phyloP scores from a whole-genome alignment of 1,139 yeast genomes.

The Zhuliangozyma parablackwelliae region DNA sequence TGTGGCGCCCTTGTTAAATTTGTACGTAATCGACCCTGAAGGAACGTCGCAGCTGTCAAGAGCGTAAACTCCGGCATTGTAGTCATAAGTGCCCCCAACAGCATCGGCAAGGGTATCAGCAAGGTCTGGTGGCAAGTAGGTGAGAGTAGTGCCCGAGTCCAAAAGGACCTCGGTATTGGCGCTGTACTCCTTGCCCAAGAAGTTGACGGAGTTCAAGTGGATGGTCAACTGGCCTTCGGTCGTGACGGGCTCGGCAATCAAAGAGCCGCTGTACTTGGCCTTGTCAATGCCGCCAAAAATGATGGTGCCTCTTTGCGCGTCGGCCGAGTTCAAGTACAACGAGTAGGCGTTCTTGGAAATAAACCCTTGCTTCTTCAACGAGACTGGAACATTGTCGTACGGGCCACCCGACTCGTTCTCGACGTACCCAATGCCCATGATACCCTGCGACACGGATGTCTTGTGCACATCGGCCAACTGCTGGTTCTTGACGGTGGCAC shows the following conservation, averaged over 20 bases:
- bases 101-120: conserved; percentile 7
- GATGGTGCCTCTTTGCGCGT: conserved; percentile 19
- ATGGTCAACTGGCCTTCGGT: not conserved
- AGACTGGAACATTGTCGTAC: conserved; percentile 29
- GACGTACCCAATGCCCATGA: conserved; percentile 17
- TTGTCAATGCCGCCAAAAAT: conserved; percentile 29
- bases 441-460: conserved; percentile 10
- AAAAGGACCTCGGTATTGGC: conserved; percentile 2
- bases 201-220: not conserved
- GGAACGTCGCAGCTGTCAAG: too few relatives aligned
- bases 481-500: conserved; percentile 35
- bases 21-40: too few relatives aligned
- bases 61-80: too few relatives aligned
- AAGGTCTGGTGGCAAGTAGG: conserved; percentile 20
- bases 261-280: conserved; percentile 21
- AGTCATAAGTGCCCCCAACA: too few relatives aligned
- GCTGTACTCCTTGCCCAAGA: not conserved
- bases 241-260: conserved; percentile 8
- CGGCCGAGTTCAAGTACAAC: conserved; percentile 22
- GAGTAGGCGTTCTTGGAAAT: conserved; percentile 41
- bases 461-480: conserved; percentile 15
- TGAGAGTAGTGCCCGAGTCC: conserved; percentile 16
- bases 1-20: conserved; percentile 5
- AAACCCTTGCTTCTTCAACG: conserved; percentile 35
- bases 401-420: conserved; percentile 12